Evolutionary conservation across 192 early-diverging fungal genomes (phyloP).

Genomic region (Phlyctochytrium bullatum): DNA sequence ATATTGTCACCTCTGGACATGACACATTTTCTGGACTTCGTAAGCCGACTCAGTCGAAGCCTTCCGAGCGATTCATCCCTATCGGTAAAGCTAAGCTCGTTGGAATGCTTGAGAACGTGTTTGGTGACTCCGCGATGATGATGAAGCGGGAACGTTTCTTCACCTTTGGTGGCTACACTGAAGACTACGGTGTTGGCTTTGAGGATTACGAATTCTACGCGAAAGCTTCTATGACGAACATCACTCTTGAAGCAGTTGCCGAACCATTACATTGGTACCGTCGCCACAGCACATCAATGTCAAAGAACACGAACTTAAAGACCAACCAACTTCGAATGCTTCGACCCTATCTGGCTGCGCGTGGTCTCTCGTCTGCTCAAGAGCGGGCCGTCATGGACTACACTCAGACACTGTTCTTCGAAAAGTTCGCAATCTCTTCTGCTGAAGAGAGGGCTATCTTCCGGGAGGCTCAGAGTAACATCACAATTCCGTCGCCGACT

Average conservation of each 20-base stretch:
- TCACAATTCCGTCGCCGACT: conserved; percentile 6
- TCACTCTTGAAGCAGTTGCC: conserved; percentile 33
- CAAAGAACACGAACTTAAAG: conserved; percentile 28
- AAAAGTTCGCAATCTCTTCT: conserved; percentile 19
- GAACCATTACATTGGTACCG: conserved; percentile 41
- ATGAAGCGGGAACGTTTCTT: conserved; percentile 37
- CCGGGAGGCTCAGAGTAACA: conserved; percentile 9
- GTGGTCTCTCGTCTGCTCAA: conserved; percentile 3
- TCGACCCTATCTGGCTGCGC: conserved; percentile 22
- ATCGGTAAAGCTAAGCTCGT: conserved; percentile 32
- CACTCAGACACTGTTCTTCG: conserved; percentile 23
- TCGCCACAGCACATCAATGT: conserved; percentile 25
- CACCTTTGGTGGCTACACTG: conserved; percentile 36
- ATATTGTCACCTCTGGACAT: conserved; percentile 42
- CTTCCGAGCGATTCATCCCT: conserved; percentile 30
- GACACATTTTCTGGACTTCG: conserved; percentile 31
- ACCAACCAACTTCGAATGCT: conserved; percentile 37
- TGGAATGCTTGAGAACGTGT: conserved; percentile 44
- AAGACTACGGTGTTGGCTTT: conserved; percentile 43
- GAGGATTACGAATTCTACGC: conserved; percentile 50
- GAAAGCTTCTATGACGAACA: conserved; percentile 21
- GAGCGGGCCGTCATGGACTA: conserved; percentile 23
- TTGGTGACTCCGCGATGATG: conserved; percentile 40
- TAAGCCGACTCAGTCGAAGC: conserved; percentile 16
- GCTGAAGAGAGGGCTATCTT: conserved; percentile 13